These are phyloP conservation scores for Laetiporus sulphureus DNA, from an alignment of 1,284 basidiomycete genomes.

Conservation along the genomic window DNA sequence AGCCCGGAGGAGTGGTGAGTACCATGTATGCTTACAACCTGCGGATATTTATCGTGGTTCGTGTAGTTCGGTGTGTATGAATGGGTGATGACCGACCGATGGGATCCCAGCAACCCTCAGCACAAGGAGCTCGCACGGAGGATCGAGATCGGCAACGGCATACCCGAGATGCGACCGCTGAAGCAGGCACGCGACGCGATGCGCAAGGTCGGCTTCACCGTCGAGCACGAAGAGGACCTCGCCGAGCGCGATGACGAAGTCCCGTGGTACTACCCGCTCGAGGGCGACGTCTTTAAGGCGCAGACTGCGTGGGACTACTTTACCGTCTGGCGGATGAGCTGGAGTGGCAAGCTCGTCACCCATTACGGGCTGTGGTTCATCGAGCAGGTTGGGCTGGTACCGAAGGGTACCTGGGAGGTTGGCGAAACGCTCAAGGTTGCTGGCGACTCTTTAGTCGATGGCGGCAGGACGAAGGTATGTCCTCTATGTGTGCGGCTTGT, in stretches of 20 bases:
- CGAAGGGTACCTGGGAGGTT: constrained; percentile 91
- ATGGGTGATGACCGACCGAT: constrained; percentile 97
- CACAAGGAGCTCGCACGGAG: constrained; percentile 92
- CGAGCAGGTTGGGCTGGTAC: constrained; percentile 77
- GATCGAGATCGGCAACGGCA: constrained; percentile 92
- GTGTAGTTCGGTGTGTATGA: constrained; percentile 92
- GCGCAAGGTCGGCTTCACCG: constrained; percentile 80
- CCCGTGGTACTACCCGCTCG: constrained; percentile 95
- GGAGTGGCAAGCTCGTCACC: constrained; percentile 81
- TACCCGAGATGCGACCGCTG: constrained; percentile 93
- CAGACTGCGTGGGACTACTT: constrained; percentile 93
- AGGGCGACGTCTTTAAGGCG: constrained; percentile 87
- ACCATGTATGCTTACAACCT: background rate
- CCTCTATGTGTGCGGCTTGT: background rate
- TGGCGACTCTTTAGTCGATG: constrained; percentile 72
- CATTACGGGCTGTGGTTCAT: constrained; percentile 77
- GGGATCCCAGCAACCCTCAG: constrained; percentile 81
- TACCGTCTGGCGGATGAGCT: constrained; percentile 86
- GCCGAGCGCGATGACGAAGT: constrained; percentile 80
- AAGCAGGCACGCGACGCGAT: constrained; percentile 73
- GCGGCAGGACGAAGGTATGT: constrained; percentile 83
- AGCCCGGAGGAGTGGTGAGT: constrained; percentile 92
- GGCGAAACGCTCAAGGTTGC: constrained; percentile 88
- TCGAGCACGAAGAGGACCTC: constrained; percentile 92
- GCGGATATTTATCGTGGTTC: too few relatives aligned